Evolutionary conservation across 1,284 basidiomycete species (phyloP), one percentile per base, ranked within the genome.

Genomic region (Ceratobasidium sp.): DNA sequence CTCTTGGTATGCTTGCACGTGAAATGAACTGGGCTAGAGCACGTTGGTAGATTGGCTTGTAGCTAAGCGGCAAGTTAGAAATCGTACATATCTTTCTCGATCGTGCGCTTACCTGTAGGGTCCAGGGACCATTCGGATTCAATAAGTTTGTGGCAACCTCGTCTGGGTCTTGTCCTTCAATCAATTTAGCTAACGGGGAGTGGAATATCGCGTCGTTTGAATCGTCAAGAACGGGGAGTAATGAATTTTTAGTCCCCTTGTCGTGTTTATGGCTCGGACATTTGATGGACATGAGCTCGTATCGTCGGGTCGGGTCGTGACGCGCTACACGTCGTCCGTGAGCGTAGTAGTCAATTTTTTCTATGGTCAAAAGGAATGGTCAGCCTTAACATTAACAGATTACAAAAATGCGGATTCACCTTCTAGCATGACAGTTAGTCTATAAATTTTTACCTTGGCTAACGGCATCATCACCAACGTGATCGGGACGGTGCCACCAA

Each of bases 401-500:
- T 47, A 20, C 32, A 12, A 58, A 25, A 20, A 34, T 38, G 32
- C 29, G 20, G 6, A 76, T 84, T 71, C 72, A 92, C 93, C 93
- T 83, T 98, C 96, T 17, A 98, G 81, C n/a, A 86, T 81, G 0
- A 93, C 87, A 0, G 86, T 83, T 40, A 98, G 77, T 25, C 90
- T 84, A 77, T 93, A 88, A 4, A 98, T 83, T 77, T 90, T 92
- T 78, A 94, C 84, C 78, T 97, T 97, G 34, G 86, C 81, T 72
- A 96, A 79, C 2, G 96, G 96, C 82, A 93, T 87, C 68, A 98
- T 84, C 1, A 90, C 89, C 45, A 98, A 82, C 62, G 87, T 87
- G 43, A 98, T 81, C 0, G 94, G 93, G 64, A 98, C 86, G 15
- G 83, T 83, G 22, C 93, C 90, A 20, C 94, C 94, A 55, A 98